These are phyloP conservation scores for Colletotrichum lindemuthianum DNA, from an alignment of 2,329 filamentous ascomycete genomes.

Conservation along the genomic window DNA sequence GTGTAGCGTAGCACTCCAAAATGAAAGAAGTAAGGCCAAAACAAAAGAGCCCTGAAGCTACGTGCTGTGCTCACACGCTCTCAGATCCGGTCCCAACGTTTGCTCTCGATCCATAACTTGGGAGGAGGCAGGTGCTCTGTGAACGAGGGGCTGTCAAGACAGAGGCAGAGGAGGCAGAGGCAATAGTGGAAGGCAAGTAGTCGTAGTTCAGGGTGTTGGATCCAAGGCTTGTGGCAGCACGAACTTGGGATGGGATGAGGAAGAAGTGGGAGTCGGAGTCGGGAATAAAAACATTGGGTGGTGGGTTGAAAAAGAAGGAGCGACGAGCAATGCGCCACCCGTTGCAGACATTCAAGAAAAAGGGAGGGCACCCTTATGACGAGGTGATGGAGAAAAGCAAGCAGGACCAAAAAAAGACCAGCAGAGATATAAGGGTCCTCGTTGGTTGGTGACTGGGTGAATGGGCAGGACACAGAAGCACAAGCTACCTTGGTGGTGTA, in stretches of 20 bases:
- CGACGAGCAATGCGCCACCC: conserved; percentile 35
- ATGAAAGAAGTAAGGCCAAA: conserved; percentile 15
- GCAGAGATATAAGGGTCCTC: conserved; percentile 16
- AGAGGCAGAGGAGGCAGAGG: conserved; percentile 14
- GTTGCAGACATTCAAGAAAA: conserved; percentile 32
- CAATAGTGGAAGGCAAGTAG: conserved; percentile 28
- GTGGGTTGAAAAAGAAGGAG: conserved; percentile 25
- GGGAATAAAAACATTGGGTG: conserved; percentile 37
- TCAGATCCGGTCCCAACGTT: conserved; percentile 38
- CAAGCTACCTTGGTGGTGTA: too few species aligned
- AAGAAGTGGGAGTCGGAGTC: conserved; percentile 6
- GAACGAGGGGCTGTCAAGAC: neutral
- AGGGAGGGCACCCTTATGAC: conserved; percentile 14
- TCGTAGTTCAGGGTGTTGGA: conserved; percentile 34
- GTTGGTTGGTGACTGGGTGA: conserved; percentile 16
- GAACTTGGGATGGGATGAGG: conserved; percentile 33
- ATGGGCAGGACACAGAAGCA: too few species aligned
- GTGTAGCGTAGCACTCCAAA: conserved; percentile 24
- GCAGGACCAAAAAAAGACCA: neutral
- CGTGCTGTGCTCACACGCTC: conserved; percentile 43
- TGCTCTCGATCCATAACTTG: conserved; percentile 48
- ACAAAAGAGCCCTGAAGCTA: conserved; percentile 39
- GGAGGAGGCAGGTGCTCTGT: conserved; percentile 18
- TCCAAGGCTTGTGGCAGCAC: conserved; percentile 34
- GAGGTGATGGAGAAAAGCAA: conserved; percentile 9